A percentile compares a stretch with the other conserved stretches of the same genome.
These are phyloP conservation scores for Recurvomyces mirabilis DNA, from an alignment of 495 filamentous ascomycete species.

Conservation along the genomic window DNA sequence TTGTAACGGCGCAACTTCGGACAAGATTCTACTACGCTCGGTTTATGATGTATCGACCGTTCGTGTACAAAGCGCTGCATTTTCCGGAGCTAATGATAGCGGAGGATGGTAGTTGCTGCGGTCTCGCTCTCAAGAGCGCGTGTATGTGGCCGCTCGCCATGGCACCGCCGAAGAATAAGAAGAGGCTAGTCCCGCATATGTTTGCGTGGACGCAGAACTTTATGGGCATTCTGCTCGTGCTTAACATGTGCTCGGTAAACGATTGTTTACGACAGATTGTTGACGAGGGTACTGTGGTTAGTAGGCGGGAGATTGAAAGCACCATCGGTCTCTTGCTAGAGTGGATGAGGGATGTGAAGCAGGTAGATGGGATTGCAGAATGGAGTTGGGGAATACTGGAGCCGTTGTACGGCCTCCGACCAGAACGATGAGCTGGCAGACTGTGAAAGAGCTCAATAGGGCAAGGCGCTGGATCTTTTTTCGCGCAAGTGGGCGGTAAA, in stretches of 20 bases:
- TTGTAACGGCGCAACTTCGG: conserved; percentile 44
- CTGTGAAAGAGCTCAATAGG: too few species aligned
- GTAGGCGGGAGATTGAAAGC: conserved; percentile 36
- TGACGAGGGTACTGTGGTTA: conserved; percentile 35
- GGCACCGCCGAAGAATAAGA: conserved; percentile 43
- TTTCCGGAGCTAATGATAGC: conserved; percentile 41
- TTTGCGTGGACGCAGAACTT: conserved; percentile 51
- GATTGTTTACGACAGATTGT: conserved; percentile 38
- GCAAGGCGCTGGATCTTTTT: too few species aligned
- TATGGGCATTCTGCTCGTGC: conserved; percentile 43
- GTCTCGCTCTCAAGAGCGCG: conserved; percentile 40
- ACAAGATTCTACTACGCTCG: conserved; percentile 49
- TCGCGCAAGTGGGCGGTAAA: too few species aligned
- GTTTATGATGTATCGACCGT: conserved; percentile 48
- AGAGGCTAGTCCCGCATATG: conserved; percentile 45
- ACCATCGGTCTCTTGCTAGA: conserved; percentile 40
- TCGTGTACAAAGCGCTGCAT: conserved; percentile 50
- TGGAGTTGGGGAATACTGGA: conserved; percentile 44
- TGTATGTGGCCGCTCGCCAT: conserved; percentile 48
- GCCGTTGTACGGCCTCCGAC: conserved; percentile 14
- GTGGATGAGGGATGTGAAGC: conserved; percentile 44
- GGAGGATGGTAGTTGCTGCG: conserved; percentile 40
- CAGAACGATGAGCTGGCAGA: conserved; percentile 1
- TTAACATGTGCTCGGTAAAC: conserved; percentile 41
- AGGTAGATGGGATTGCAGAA: conserved; percentile 35